A percentile compares a stretch with the other conserved stretches of the same genome.
Conservation (phyloP, 805 yeast species). For the Starmerella khaoyaiensis region DNA sequence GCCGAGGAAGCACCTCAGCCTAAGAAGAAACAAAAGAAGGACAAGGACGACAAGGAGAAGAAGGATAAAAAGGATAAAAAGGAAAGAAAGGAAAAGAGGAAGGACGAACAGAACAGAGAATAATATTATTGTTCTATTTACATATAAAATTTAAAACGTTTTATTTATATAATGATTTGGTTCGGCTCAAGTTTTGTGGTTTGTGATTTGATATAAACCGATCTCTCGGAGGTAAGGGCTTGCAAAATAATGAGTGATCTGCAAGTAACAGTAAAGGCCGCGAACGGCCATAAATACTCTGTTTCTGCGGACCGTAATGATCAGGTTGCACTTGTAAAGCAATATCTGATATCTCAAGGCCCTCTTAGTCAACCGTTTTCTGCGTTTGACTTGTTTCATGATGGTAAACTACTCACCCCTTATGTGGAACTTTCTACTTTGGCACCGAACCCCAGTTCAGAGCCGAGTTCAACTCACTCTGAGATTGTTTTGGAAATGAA, state of each 20-base stretch:
- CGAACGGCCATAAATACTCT: conserved; percentile 19
- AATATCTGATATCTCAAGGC: conserved; percentile 45
- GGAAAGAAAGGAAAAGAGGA: conserved; percentile 30
- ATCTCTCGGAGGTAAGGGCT: background rate
- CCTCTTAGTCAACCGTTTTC: conserved; percentile 46
- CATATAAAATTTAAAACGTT: background rate
- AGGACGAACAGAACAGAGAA: conserved; percentile 30
- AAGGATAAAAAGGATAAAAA: conserved; percentile 32
- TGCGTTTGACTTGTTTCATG: conserved; percentile 38
- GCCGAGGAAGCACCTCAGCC: background rate
- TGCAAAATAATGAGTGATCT: conserved; percentile 4
- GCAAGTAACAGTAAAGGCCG: conserved; percentile 19
- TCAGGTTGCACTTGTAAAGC: conserved; percentile 43
- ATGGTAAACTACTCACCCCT: conserved; percentile 27
- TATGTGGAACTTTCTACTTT: conserved; percentile 24
- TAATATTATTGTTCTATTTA: background rate
- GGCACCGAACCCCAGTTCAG: background rate
- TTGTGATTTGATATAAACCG: background rate
- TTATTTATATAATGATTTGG: background rate
- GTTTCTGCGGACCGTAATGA: conserved; percentile 30
- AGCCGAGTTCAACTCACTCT: background rate
- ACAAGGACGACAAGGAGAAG: conserved; percentile 29
- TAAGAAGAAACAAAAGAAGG: conserved; percentile 11
- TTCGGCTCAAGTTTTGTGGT: background rate
- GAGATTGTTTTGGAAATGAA: conserved; percentile 35